A percentile compares a stretch with the other conserved stretches of the same genome.
Conservation (phyloP, 2,329 filamentous ascomycete genomes). For the Blastomyces gilchristii region DNA sequence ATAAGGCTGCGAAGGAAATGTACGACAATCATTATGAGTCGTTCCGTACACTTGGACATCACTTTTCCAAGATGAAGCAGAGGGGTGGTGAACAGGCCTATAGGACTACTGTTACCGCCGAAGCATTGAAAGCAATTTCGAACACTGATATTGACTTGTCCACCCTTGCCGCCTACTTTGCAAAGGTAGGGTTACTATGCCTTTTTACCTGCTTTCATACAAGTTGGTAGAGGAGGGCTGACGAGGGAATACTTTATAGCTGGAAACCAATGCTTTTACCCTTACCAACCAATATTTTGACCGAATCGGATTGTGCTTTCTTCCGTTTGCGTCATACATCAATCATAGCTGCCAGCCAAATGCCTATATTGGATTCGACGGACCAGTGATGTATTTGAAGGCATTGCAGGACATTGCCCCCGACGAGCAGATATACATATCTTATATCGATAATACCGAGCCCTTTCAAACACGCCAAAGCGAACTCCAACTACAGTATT, state of each 20-base stretch:
- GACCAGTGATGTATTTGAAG: slow-evolving; percentile 41
- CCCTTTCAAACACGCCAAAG: slow-evolving; percentile 41
- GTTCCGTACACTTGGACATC: slow-evolving; percentile 39
- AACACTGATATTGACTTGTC: slow-evolving; percentile 36
- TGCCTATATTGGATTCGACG: slow-evolving; percentile 48
- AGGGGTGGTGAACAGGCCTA: slow-evolving; percentile 35
- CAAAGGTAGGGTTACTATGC: slow-evolving; percentile 30
- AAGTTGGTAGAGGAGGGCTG: not conserved
- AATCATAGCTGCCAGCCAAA: slow-evolving; percentile 57
- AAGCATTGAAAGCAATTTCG: slow-evolving; percentile 44
- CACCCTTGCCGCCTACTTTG: slow-evolving; percentile 36
- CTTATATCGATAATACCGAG: slow-evolving; percentile 50
- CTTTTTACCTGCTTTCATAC: not conserved
- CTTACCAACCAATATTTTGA: slow-evolving; percentile 47
- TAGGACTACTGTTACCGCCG: slow-evolving; percentile 36
- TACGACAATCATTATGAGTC: slow-evolving; percentile 33
- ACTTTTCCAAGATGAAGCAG: slow-evolving; percentile 40
- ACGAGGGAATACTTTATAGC: slow-evolving; percentile 23
- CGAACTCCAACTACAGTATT: slow-evolving; percentile 46
- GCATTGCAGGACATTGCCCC: slow-evolving; percentile 43
- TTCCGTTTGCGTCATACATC: slow-evolving; percentile 44
- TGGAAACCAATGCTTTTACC: slow-evolving; percentile 50
- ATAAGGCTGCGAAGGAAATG: slow-evolving; percentile 27
- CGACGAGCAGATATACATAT: slow-evolving; percentile 50
- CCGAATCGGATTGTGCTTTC: slow-evolving; percentile 49